Evolutionary conservation across 1,284 basidiomycete species (phyloP).

Genomic region (Heterobasidion annosum): DNA sequence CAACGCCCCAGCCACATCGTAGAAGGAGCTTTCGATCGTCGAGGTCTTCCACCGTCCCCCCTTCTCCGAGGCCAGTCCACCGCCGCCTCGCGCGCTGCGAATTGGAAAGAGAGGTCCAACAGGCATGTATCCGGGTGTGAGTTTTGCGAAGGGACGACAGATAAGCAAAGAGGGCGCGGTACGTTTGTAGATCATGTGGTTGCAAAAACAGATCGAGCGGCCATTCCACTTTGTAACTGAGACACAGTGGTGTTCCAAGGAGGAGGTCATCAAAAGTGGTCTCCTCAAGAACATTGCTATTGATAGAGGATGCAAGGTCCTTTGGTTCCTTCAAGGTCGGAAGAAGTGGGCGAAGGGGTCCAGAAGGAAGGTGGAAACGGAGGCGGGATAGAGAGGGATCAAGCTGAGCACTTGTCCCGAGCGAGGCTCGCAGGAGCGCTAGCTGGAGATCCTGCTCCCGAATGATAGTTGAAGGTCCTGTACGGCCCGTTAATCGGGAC

Average conservation of each 20-base stretch:
- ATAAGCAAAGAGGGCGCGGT: conserved; percentile 75
- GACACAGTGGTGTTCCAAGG: conserved; percentile 66
- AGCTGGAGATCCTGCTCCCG: conserved; percentile 81
- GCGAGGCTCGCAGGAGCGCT: conserved; percentile 71
- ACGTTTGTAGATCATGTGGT: conserved; percentile 62
- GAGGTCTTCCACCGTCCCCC: conserved; percentile 67
- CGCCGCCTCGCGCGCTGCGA: conserved; percentile 71
- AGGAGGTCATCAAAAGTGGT: conserved; percentile 65
- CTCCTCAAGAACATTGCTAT: conserved; percentile 18
- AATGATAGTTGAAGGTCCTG: conserved; percentile 64
- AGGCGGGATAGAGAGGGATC: conserved; percentile 65
- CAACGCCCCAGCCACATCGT: conserved; percentile 77
- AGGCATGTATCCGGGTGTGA: conserved; percentile 68
- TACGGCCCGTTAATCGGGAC: conserved; percentile 60
- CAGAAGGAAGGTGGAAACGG: conserved; percentile 67
- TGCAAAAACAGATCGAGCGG: conserved; percentile 87
- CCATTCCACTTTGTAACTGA: conserved; percentile 71
- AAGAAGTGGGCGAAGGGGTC: conserved; percentile 70
- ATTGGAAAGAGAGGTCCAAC: conserved; percentile 79
- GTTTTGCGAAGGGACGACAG: conserved; percentile 77
- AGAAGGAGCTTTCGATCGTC: conserved; percentile 55
- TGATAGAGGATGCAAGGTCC: conserved; percentile 14
- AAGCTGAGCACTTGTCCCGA: conserved; percentile 79
- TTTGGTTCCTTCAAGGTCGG: conserved; percentile 43
- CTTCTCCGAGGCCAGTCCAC: conserved; percentile 84